A percentile compares a stretch with the other conserved stretches of the same genome.
Conservation (phyloP, 768 basidiomycete genomes). For the Phlegmacium glaucopus region DNA sequence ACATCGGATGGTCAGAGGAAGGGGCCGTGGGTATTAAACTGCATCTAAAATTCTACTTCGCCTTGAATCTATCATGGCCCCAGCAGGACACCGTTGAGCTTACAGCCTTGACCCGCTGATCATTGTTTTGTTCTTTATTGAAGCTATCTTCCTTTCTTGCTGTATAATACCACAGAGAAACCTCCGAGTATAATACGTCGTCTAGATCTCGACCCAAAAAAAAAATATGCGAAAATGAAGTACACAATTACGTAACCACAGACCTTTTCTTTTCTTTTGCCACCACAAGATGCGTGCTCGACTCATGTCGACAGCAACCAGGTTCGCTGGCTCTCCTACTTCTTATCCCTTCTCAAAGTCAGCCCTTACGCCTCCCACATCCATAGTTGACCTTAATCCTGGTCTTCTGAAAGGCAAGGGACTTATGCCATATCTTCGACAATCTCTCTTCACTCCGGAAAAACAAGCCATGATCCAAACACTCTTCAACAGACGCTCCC, state of each 20-base stretch:
- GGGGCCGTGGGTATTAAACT: slow-evolving; percentile 70
- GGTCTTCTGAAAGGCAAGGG: slow-evolving; percentile 66
- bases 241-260: slow-evolving; percentile 13
- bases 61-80: background rate
- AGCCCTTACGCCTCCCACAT: slow-evolving; percentile 49
- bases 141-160: slow-evolving; percentile 6
- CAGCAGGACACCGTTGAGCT: background rate
- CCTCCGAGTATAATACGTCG: slow-evolving; percentile 1
- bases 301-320: slow-evolving; percentile 38
- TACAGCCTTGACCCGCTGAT: background rate
- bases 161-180: slow-evolving; percentile 20
- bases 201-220: background rate
- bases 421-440: slow-evolving; percentile 70
- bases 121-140: background rate
- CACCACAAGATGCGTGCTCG: slow-evolving; percentile 26
- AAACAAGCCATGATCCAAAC: slow-evolving; percentile 66
- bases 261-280: background rate
- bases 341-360: slow-evolving; percentile 74
- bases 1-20: slow-evolving; percentile 21
- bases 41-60: slow-evolving; percentile 1
- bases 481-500: slow-evolving; percentile 70
- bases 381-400: slow-evolving; percentile 38
- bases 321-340: slow-evolving; percentile 11
- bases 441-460: slow-evolving; percentile 61
- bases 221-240: too few species aligned